Conservation (phyloP, 306 rosid genomes). For the Cajanus cajan region DNA sequence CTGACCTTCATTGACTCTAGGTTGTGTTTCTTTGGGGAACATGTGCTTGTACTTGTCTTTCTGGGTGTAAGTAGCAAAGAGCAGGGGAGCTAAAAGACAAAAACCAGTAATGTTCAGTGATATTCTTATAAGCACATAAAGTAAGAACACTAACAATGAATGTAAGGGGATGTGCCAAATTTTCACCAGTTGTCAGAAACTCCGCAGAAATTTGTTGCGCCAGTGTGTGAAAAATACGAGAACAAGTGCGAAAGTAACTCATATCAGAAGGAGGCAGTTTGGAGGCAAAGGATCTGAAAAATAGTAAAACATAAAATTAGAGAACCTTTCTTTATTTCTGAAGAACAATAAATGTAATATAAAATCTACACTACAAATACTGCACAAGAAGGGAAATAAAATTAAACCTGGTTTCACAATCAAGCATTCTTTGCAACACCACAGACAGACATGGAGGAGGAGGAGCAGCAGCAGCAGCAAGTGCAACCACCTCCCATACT, state of each 20-base stretch:
- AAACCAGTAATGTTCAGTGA: not conserved
- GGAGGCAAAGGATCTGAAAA: slow-evolving; percentile 32
- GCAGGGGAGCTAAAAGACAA: slow-evolving; percentile 23
- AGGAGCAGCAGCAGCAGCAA: slow-evolving; percentile 31
- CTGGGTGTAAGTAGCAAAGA: not conserved
- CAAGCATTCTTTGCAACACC: slow-evolving; percentile 23
- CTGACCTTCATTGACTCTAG: slow-evolving; percentile 29
- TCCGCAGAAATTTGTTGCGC: not conserved
- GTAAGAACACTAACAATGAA: not conserved
- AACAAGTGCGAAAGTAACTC: not conserved
- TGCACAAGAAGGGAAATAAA: not conserved
- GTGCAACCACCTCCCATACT: slow-evolving; percentile 40
- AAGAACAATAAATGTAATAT: not conserved
- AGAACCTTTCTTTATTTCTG: not conserved
- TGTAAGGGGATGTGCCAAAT: not conserved
- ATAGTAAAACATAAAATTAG: not conserved
- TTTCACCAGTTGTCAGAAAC: slow-evolving; percentile 17
- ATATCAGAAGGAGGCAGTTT: not conserved
- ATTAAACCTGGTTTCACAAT: slow-evolving; percentile 31
- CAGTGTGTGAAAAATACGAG: not conserved
- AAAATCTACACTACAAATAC: not conserved
- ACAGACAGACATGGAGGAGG: not conserved
- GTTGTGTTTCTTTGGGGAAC: slow-evolving; percentile 3
- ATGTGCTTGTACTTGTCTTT: not conserved
- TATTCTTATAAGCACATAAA: not conserved